Evolutionary conservation across 768 basidiomycete species (phyloP), one percentile per base, ranked within the genome.

Genomic region (Leccinum rimulosum): DNA sequence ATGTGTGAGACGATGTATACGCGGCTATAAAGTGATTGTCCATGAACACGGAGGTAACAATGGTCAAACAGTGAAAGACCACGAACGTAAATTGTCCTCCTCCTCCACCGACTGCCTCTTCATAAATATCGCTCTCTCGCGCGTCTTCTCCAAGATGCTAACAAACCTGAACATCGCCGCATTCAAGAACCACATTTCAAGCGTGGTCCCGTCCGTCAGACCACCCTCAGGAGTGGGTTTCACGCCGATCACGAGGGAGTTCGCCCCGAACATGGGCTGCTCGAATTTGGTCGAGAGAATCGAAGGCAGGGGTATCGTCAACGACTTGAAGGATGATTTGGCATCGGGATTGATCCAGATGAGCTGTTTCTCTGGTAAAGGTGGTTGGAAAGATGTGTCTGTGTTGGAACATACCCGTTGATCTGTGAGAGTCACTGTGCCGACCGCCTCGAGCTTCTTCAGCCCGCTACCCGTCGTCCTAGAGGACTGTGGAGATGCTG

Each of bases 101-200:
- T 73, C 73, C n/a, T 72, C 72, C 47, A 73, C 55, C 19, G 60
- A 61, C 69, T 85, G 84, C 50, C 88, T 76, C 69, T 78, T 85
- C 89, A 91, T 90, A 64, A 86, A 89, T 53, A 90, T 83, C 15
- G 84, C 84, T 50, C 82, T 76, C 74, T 92, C 89, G 53, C 90
- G 81, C 35, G 88, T 83, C 78, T 92, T 92, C 75, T 90, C 89
- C 54, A 93, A 73, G 27, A 84, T 70, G 51, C 81, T 83, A 38
- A 87, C 84, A 64, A 93, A 93, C 68, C 84, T 79, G 66, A 91
- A 90, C 77, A 91, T 83, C 12, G 84, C 81, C 48, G 80, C 77
- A 68, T 89, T 80, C 69, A 80, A 82, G 69, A 89, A 81, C 56
- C 89, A 82, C 43, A 92, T 74, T 71, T 91, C 88, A 3, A 80